A percentile compares a stretch with the other conserved stretches of the same genome.
phyloP scores from a whole-genome alignment of 2,329 filamentous ascomycete genomes.

The Calonectria ilicicola region DNA sequence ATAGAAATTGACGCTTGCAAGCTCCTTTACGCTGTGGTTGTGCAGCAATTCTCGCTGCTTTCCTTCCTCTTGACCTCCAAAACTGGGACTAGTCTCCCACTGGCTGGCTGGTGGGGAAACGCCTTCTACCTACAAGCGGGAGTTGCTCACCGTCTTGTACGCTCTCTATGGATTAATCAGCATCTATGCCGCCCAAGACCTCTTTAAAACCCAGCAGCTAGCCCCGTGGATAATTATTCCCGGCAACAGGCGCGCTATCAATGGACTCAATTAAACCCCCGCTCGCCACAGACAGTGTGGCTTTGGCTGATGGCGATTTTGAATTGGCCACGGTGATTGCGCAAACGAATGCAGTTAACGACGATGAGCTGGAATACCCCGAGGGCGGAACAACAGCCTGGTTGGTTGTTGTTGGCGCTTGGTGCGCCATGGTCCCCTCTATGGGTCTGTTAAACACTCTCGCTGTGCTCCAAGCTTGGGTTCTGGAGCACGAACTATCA shows the following conservation, averaged over 20 bases:
- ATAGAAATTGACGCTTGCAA: no score
- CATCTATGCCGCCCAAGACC: background rate
- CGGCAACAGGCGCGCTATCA: background rate
- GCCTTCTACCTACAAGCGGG: background rate
- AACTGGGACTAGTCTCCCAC: background rate
- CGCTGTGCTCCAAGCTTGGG: slow-evolving; percentile 75
- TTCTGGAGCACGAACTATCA: slow-evolving; percentile 72
- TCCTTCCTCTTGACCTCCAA: no score
- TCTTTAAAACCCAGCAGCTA: background rate
- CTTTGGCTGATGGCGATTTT: background rate
- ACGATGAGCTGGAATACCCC: slow-evolving; percentile 61
- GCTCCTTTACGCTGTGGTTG: no score
- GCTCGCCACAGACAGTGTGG: background rate
- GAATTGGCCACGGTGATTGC: background rate
- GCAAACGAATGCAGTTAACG: background rate
- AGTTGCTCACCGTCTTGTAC: background rate
- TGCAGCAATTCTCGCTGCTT: no score
- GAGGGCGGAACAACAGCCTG: slow-evolving; percentile 77
- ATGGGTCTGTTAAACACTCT: slow-evolving; percentile 77
- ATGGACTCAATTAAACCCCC: background rate
- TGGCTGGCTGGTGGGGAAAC: background rate
- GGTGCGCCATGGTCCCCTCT: slow-evolving; percentile 72
- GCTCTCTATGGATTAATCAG: background rate
- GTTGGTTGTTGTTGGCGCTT: slow-evolving; percentile 78
- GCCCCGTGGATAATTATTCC: background rate